phyloP scores from a whole-genome alignment of 352 stramenopile species.

The Phytophthora boehmeriae region DNA sequence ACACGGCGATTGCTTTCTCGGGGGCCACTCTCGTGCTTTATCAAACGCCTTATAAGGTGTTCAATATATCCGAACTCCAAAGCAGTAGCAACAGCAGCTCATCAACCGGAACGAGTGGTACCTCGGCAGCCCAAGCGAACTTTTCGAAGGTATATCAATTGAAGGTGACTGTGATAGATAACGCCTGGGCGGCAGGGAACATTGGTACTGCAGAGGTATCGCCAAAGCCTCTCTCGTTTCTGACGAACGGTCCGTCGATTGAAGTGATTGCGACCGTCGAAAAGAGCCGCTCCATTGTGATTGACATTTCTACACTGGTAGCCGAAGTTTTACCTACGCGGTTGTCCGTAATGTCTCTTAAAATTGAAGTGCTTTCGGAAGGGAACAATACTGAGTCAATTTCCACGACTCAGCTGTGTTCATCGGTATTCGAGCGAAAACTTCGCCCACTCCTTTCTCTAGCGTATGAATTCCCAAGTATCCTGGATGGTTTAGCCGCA shows the following conservation, averaged over 20 bases:
- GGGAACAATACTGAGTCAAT: slow-evolving; percentile 25
- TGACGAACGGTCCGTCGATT: slow-evolving; percentile 27
- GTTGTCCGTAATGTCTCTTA: slow-evolving; percentile 50
- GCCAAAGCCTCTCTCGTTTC: slow-evolving; percentile 32
- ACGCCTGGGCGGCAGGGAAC: slow-evolving; percentile 44
- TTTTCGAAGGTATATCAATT: slow-evolving; percentile 57
- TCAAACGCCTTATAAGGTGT: slow-evolving; percentile 73
- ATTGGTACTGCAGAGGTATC: slow-evolving; percentile 17
- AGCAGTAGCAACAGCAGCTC: slow-evolving; percentile 6
- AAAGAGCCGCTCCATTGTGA: slow-evolving; percentile 48
- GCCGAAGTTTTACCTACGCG: slow-evolving; percentile 39
- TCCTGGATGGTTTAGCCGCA: slow-evolving; percentile 24
- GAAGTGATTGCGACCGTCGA: slow-evolving; percentile 47
- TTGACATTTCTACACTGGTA: slow-evolving; percentile 62
- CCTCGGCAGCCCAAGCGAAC: slow-evolving; percentile 9
- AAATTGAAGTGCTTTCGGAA: slow-evolving; percentile 55
- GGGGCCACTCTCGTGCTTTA: slow-evolving; percentile 48
- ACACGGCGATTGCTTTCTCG: slow-evolving; percentile 40
- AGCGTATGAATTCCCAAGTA: slow-evolving; percentile 53
- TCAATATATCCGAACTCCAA: slow-evolving; percentile 47
- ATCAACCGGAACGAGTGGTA: neutral
- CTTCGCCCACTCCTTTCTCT: slow-evolving; percentile 52
- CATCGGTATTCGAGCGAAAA: slow-evolving; percentile 61
- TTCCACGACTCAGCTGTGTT: slow-evolving; percentile 61
- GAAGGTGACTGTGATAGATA: slow-evolving; percentile 56